Base-by-base conservation (phyloP, 2,329 filamentous ascomycete species). In the Salinomyces thailandicus region DNA sequence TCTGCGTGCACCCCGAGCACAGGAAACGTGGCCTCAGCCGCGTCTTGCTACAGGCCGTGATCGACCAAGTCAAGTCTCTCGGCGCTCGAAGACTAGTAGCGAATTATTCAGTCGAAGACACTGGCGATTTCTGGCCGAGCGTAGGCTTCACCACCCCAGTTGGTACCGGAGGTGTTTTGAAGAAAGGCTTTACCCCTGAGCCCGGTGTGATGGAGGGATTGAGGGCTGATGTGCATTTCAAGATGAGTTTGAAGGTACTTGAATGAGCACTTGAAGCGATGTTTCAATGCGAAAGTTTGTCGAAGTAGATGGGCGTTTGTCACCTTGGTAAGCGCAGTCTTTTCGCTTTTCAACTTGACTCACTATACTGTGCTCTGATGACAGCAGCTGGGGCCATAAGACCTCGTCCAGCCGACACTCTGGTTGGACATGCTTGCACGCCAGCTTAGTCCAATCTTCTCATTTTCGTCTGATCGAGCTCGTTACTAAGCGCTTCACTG, bases 391-490 rank as follows among this genome's bases (percentile, higher is more conserved):
- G 52, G 52, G 52, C 52, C 52, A 55, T 51, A 50, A 48, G 47
- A 55, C 24, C 36, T 22, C 36, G 44, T 44, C 37, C 46, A 52
- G 43, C 49, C 49, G 42, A 11, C 8, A 20, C 45, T 28, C 46
- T 44, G 51, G 51, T 54, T 47, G 50, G 41, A 37, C 35, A 48
- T 55, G 52, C 47, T 54, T 54, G 45, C 35, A 53, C 27, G 49
- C 52, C 52, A 55, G 52, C 50, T 44, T 41, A 29, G 37, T 38
- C 44, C 31, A 42, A 53, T 54, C 52, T 55, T 55, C 52, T 53
- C 49, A 46, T 26, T 38, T 30, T 26, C n/a, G 22, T 26, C 22
- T 26, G 22, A 26, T n/a, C n/a, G n/a, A n/a, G n/a, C n/a, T n/a
- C n/a, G n/a, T n/a, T n/a, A n/a, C n/a, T n/a, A n/a, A n/a, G n/a